Base-by-base conservation (phyloP, 345 rosid species). In the Camelina neglecta region DNA sequence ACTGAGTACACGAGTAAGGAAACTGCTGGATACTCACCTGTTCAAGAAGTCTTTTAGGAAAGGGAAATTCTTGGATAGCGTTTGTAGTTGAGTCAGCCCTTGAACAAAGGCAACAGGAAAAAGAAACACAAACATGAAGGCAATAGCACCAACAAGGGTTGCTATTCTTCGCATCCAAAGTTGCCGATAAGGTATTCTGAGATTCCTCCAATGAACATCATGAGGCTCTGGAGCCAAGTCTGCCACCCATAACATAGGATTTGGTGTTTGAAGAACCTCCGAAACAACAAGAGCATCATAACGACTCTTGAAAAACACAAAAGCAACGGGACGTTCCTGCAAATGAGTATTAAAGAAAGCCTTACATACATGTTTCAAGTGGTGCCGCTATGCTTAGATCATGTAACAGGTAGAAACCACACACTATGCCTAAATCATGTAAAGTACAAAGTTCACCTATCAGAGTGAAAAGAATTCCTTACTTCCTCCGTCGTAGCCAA, bases 201-300 rank as follows among this genome's bases (percentile, higher is more conserved):
- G 91, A 81, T 92, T 92, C 77, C 88, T 81, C 99, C 99, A 95
- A 62, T 87, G 84, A 71, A 95, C 86, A 82, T 95, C 99, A 83
- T 77, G 88, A 62, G 98, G 97, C 65, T 90, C 97, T 53, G 99
- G 98, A 71, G 99, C 99, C 67, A 81, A 75, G 72, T 92, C 85
- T 38, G 94, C 89, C 60, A 87, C 98, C 99, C 99, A 95, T 76
- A 83, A 71, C 99, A 95, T 90, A 36, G 99, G 97, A 85, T 92
- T 88, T 75, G 91, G 64, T 82, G 96, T 84, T 60, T 90, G 97
- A 77, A 87, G 96, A 83, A 86, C 74, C 83, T 89, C 89, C 11
- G 97, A 85, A 73, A 91, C 93, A 71, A 90, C 80, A 45, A 80
- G 83, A 69, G 99, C 98, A 83, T 90, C 86, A 79, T 83, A 90